Conservation (phyloP, 2,329 filamentous ascomycete genomes). For the Ramularia collo-cygni region DNA sequence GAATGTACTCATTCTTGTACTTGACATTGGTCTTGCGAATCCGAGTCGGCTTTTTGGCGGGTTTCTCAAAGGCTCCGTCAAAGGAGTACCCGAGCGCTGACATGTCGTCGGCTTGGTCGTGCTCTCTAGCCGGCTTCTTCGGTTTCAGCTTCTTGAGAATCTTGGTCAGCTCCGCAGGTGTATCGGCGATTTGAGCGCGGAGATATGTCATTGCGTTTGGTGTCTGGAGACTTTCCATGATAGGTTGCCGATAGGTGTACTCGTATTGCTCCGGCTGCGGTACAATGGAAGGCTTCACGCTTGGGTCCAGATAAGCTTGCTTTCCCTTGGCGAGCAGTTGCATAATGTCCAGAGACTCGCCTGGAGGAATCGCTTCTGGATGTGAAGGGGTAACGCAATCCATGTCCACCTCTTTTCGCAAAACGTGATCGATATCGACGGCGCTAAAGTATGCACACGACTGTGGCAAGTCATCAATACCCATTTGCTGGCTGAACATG, state of each 20-base stretch:
- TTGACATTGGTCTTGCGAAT: too few relatives aligned
- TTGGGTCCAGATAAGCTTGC: conserved; percentile 61
- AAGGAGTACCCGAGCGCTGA: too few relatives aligned
- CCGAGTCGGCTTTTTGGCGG: too few relatives aligned
- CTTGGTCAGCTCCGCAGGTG: conserved; percentile 61
- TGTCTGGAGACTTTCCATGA: conserved; percentile 62
- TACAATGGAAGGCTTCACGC: conserved; percentile 49
- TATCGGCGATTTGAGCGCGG: conserved; percentile 72
- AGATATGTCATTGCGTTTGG: conserved; percentile 50
- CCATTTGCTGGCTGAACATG: conserved; percentile 96
- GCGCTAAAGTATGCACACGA: conserved; percentile 93
- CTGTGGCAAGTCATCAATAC: conserved; percentile 90
- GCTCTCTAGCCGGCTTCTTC: conserved; percentile 1
- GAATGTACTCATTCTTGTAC: too few relatives aligned
- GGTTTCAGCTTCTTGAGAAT: conserved; percentile 16
- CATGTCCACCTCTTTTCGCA: conserved; percentile 98
- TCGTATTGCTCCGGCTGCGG: conserved; percentile 56
- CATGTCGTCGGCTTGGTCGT: too few relatives aligned
- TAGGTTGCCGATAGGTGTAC: conserved; percentile 66
- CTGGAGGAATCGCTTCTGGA: conserved; percentile 66
- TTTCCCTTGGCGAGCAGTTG: conserved; percentile 68
- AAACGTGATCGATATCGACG: conserved; percentile 86
- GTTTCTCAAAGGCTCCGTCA: too few relatives aligned
- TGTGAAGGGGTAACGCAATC: conserved; percentile 91
- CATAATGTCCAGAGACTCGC: conserved; percentile 78